These are phyloP conservation scores for Suillus bovinus DNA, from an alignment of 768 basidiomycete genomes.

Conservation along the genomic window DNA sequence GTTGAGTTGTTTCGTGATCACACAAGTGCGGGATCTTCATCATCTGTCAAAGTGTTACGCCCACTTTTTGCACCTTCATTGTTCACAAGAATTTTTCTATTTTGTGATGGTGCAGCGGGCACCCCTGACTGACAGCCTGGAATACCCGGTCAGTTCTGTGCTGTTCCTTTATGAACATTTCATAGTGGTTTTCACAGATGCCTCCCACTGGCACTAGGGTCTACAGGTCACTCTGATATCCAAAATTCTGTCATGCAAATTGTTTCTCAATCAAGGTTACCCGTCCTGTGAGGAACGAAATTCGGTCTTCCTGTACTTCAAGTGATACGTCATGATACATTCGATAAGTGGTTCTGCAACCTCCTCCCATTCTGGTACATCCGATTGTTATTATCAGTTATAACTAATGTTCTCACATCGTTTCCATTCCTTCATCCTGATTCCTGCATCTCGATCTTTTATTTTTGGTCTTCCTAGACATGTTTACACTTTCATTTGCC, in stretches of 20 bases:
- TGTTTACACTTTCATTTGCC: neutral
- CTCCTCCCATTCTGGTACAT: no score
- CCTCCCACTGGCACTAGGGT: neutral
- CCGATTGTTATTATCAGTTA: neutral
- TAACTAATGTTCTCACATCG: neutral
- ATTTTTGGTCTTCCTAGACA: neutral
- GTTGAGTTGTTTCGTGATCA: neutral
- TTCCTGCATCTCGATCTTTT: neutral
- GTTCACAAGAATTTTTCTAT: neutral
- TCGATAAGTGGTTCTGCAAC: neutral
- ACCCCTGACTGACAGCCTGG: no score
- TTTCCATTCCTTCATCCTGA: neutral
- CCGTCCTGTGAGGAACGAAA: neutral
- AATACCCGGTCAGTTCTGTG: neutral
- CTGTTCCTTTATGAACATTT: neutral
- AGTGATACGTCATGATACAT: neutral
- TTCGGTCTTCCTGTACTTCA: neutral
- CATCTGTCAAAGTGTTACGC: neutral
- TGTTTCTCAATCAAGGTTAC: neutral
- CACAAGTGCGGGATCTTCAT: neutral
- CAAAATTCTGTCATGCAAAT: neutral
- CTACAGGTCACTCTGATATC: neutral
- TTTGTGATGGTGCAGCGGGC: neutral
- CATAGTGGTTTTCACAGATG: neutral
- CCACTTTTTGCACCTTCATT: neutral